Evolutionary conservation across 2,329 filamentous ascomycete species (phyloP).

Genomic region (Akanthomyces uredinophilus): DNA sequence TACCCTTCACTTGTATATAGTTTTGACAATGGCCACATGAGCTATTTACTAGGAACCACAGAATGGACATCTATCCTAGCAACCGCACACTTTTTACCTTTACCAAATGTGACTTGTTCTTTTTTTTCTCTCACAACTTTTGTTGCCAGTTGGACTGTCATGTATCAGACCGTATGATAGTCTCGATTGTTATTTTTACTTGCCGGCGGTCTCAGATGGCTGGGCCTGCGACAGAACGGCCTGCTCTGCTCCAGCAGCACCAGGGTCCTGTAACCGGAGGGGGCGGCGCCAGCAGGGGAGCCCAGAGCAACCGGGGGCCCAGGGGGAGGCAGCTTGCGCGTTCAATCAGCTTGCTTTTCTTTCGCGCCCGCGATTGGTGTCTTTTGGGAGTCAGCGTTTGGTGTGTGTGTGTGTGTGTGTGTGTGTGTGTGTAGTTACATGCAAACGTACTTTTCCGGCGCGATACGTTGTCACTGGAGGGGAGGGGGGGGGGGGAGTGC

Average conservation of each 20-base stretch:
- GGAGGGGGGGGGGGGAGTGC: no score
- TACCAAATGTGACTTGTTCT: not conserved
- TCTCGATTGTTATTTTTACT: no score
- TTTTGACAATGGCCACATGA: not conserved
- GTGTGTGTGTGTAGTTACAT: no score
- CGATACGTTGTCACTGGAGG: no score
- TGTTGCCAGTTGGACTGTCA: not conserved
- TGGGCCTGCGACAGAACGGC: no score
- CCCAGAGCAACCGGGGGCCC: not conserved
- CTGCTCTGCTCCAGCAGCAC: no score
- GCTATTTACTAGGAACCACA: not conserved
- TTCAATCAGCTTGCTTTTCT: not conserved
- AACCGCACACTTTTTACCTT: not conserved
- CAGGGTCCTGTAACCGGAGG: not conserved
- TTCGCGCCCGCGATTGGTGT: no score
- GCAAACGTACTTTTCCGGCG: no score
- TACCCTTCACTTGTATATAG: conserved; percentile 8
- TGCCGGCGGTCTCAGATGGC: no score
- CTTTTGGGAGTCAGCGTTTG: no score
- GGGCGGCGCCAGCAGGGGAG: not conserved
- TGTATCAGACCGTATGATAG: not conserved
- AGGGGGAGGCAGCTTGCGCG: conserved; percentile 1
- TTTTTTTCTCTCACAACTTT: not conserved
- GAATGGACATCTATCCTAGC: not conserved
- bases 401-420: no score